Evolutionary conservation across 2,329 filamentous ascomycete genomes (phyloP).

Genomic region (Trichoderma endophyticum): DNA sequence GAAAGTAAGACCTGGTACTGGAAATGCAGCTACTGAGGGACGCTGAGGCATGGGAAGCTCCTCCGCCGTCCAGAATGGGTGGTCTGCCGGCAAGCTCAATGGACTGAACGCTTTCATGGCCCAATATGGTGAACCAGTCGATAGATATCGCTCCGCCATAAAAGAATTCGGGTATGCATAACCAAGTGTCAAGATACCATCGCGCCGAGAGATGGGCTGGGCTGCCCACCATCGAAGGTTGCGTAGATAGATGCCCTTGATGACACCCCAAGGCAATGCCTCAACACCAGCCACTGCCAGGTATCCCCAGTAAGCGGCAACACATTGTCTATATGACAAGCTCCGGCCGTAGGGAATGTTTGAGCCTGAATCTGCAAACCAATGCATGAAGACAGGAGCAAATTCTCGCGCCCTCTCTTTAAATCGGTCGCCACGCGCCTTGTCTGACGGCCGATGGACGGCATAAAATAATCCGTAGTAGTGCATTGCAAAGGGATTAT

Average conservation of each 20-base stretch:
- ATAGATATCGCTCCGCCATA: background rate
- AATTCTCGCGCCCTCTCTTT: background rate
- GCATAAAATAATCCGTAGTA: background rate
- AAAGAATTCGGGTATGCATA: background rate
- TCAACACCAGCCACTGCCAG: constrained; percentile 10
- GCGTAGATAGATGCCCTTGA: constrained; percentile 16
- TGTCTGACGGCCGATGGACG: background rate
- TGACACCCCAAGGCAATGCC: constrained; percentile 14
- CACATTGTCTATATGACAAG: constrained; percentile 10
- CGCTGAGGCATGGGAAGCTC: background rate
- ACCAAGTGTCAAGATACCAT: background rate
- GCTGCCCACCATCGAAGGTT: constrained; percentile 13
- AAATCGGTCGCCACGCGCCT: background rate
- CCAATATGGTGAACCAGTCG: background rate
- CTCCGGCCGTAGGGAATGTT: background rate
- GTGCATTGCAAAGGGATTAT: background rate
- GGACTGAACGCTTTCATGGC: background rate
- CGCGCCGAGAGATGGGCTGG: background rate
- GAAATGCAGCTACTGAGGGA: background rate
- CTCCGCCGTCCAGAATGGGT: background rate
- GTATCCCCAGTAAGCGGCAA: constrained; percentile 15
- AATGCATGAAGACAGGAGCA: background rate
- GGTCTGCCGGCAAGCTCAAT: background rate
- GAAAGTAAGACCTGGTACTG: background rate
- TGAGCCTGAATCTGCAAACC: background rate